Base-by-base conservation (phyloP, 495 filamentous ascomycete genomes). In the Penicillium cinerascens region DNA sequence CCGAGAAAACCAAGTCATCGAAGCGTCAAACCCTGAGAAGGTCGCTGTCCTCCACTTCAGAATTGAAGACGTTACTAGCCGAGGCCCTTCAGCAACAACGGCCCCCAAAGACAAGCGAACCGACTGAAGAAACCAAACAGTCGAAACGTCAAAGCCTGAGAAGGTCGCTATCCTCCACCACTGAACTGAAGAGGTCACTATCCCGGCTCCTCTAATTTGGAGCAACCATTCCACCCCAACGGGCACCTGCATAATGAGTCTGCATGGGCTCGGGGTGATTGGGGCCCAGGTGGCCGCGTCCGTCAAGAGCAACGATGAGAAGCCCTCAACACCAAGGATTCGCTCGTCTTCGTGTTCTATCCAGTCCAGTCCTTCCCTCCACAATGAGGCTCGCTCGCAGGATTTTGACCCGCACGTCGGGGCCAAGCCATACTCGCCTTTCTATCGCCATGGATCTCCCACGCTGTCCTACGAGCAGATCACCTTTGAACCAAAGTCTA, bases 401-500 rank as follows among this genome's bases (percentile, higher is more conserved):
- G 72, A 78, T 11, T 78, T 70, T 54, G 71, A 78, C 48, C 75
- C 75, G 11, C 60, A 52, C 10, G 45, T 73, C 38, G 69, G 68
- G 37, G 73, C 76, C 33, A 76, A 76, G 33, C 81, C 82, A 16
- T 82, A 65, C 60, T 83, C 80, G 0, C 79, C 82, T 16, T 85
- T 84, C 71, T 84, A 84, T 67, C 68, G 70, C 46, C 81, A 84
- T 64, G 72, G 72, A 13, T 72, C 75, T 6, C 74, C 74, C 10
- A 72, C 66, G n/a, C 47, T 60, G 21, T 81, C 77, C n/a, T 68
- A 78, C 55, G 76, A 79, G 44, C 65, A 69, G 10, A 57, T 71
- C 16, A 71, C 67, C 17, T 56, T 65, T 15, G 65, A 74, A 50
- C 66, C 58, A n/a, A 77, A 76, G 49, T 56, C 58, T 5, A 54